phyloP scores from a whole-genome alignment of 768 basidiomycete genomes.

The Boletus coccyginus region DNA sequence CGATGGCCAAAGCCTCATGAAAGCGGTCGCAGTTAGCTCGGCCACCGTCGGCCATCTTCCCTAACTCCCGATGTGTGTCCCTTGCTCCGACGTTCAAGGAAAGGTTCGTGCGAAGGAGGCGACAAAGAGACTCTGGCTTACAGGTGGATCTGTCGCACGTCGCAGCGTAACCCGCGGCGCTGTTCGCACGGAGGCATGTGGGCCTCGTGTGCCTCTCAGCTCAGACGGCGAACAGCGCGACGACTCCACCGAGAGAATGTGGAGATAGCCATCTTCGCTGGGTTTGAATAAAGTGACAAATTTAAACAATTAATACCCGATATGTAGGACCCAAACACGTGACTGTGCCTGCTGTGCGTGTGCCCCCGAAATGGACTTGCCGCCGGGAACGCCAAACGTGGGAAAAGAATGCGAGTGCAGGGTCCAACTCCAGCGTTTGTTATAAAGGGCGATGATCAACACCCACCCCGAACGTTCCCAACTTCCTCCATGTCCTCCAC shows the following conservation, averaged over 20 bases:
- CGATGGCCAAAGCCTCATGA: not conserved
- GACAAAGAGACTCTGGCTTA: not conserved
- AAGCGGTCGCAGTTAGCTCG: not conserved
- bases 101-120: not conserved
- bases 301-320: conserved; percentile 17
- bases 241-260: not conserved
- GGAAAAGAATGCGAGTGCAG: conserved; percentile 34
- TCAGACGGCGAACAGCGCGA: not conserved
- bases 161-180: not conserved
- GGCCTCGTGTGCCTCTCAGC: not conserved
- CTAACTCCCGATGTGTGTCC: conserved; percentile 2
- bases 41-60: conserved; percentile 8
- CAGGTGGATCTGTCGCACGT: not conserved
- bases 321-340: conserved; percentile 23
- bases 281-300: conserved; percentile 10
- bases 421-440: conserved; percentile 34
- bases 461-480: conserved; percentile 37
- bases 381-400: conserved; percentile 36
- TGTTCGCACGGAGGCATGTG: conserved; percentile 3
- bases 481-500: conserved; percentile 37
- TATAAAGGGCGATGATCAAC: conserved; percentile 42
- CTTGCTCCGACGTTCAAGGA: not conserved
- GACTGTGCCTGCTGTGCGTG: conserved; percentile 28
- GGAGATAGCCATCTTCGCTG: conserved; percentile 27
- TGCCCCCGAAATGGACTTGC: conserved; percentile 27